Evolutionary conservation across 306 rosid species (phyloP), one percentile per base, ranked within the genome.

Genomic region (Pyrus pyrifolia): DNA sequence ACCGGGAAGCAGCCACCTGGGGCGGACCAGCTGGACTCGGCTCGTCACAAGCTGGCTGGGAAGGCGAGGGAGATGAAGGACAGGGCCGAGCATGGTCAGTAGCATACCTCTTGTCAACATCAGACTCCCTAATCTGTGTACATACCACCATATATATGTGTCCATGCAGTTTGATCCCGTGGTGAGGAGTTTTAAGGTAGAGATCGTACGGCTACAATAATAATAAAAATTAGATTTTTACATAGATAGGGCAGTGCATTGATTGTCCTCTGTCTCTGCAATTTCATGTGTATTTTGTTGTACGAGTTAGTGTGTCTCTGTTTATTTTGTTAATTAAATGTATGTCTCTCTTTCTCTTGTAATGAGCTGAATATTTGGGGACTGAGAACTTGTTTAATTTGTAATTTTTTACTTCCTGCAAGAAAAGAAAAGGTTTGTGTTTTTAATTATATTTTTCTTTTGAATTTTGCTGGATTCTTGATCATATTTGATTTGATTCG

Each of bases 31-130:
- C 73, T 90, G 68, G 93, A 89, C 46, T 80, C 76, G 0, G 93
- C 93, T 2, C 78, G 91, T 4, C 77, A 79, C 62, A 87, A 74
- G 81, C 70, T 90, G 40, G 72, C 81, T 31, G 77, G 85, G 13
- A 92, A 89, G 65, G 95, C 90, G 1, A 38, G 93, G 21, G 98
- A 94, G 78, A 85, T 94, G 69, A 87, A 83, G 85, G 98, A 94
- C 71, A 79, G 77, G 70, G 89, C 86, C 3, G 89, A 87, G 79
- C 89, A 87, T 0, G 93, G 96, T 0, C 96, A 87, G 67, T 89
- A 82, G 66, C 89, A 83, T 19, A 58, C 81, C 70, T 29, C 81
- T 1, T 91, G 91, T 0, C 93, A 84, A 68, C 88, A 78, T 66
- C 88, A 79, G 5, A 68, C 80, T 46, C 63, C 79, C 46, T 88